Evolutionary conservation across 345 rosid species (phyloP).

Genomic region (Sisymbrium altissimum): DNA sequence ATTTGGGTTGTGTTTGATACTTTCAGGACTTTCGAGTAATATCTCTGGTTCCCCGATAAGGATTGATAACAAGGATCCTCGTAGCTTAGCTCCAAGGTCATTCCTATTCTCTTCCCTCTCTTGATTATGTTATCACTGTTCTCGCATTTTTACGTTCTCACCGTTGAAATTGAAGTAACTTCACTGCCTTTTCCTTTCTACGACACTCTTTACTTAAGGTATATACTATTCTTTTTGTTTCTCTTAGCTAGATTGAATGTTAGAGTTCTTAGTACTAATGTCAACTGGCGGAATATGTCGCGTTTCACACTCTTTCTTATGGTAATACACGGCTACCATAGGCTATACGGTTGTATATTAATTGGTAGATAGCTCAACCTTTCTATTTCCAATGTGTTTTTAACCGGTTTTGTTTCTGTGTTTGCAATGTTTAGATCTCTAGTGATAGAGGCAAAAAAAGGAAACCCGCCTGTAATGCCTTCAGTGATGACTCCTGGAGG

Average conservation of each 20-base stretch:
- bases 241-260: neutral
- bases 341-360: neutral
- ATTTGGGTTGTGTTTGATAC: constrained; percentile 16
- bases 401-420: neutral
- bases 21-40: constrained; percentile 56
- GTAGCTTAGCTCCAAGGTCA: constrained; percentile 46
- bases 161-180: neutral
- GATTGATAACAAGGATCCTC: constrained; percentile 34
- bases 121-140: neutral
- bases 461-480: constrained; percentile 89
- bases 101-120: constrained; percentile 5
- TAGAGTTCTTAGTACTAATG: neutral
- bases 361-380: neutral
- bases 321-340: neutral
- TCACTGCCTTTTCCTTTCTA: neutral
- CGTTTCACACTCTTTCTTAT: neutral
- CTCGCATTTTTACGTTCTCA: neutral
- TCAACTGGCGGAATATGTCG: neutral
- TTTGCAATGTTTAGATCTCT: constrained; percentile 38
- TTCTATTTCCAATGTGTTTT: neutral
- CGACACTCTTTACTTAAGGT: neutral
- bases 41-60: constrained; percentile 35
- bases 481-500: constrained; percentile 88
- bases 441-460: constrained; percentile 51
- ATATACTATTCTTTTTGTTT: neutral